Evolutionary conservation across 176 grass and related monocot genomes (phyloP).

Genomic region (Lolium multiflorum): DNA sequence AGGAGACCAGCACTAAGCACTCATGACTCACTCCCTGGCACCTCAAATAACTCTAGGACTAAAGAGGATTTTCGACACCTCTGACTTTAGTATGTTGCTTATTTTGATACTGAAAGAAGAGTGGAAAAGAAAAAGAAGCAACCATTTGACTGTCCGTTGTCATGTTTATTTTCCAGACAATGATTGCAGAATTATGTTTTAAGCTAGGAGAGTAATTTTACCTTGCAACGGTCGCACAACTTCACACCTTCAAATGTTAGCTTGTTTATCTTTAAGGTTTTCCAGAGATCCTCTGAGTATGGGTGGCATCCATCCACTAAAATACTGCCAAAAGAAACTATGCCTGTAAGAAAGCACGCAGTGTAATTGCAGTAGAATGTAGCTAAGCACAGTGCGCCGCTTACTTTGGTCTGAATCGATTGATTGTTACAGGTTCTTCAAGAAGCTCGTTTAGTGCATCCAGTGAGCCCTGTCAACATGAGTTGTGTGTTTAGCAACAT

Average conservation of each 20-base stretch:
- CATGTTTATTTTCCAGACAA: neutral
- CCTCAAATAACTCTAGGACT: neutral
- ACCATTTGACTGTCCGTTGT: neutral
- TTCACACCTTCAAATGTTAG: slow-evolving; percentile 85
- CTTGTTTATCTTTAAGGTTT: slow-evolving; percentile 74
- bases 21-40: neutral
- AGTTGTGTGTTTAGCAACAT: slow-evolving; percentile 24
- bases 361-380: neutral
- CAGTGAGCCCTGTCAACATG: slow-evolving; percentile 70
- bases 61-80: too few relatives aligned
- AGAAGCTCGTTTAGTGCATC: slow-evolving; percentile 77
- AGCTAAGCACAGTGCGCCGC: slow-evolving; percentile 2
- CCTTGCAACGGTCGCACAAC: slow-evolving; percentile 92
- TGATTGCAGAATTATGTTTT: neutral
- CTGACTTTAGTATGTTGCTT: neutral
- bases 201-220: slow-evolving; percentile 37
- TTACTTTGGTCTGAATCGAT: slow-evolving; percentile 95
- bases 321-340: slow-evolving; percentile 66
- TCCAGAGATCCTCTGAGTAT: slow-evolving; percentile 92
- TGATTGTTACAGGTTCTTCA: slow-evolving; percentile 70
- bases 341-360: slow-evolving; percentile 23
- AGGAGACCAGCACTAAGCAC: neutral
- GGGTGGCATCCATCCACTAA: slow-evolving; percentile 80
- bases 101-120: neutral
- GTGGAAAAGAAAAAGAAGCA: neutral